phyloP scores from a whole-genome alignment of 176 grass and related monocot genomes.

The Oryza officinalis region DNA sequence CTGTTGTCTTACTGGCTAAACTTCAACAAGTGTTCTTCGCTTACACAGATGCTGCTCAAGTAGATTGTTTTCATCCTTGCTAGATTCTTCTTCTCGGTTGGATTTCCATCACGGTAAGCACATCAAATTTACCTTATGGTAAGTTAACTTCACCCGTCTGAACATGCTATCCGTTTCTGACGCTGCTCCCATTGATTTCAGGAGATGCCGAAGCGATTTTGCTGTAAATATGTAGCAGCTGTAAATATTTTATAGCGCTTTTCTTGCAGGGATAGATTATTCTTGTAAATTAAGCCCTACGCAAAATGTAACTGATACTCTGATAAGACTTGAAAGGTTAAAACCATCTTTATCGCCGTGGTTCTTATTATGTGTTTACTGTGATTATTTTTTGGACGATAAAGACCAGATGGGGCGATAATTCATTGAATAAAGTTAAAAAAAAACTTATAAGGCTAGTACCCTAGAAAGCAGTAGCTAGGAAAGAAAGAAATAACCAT shows the following conservation, averaged over 20 bases:
- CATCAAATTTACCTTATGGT: neutral
- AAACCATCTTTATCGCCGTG: neutral
- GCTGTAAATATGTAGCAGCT: constrained; percentile 36
- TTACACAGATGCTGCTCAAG: constrained; percentile 36
- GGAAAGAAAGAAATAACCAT: too few relatives aligned
- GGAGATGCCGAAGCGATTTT: neutral
- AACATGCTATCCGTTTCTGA: neutral
- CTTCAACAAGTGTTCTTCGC: constrained; percentile 40
- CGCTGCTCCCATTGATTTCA: constrained; percentile 2
- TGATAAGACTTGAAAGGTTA: neutral
- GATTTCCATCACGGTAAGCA: constrained; percentile 17
- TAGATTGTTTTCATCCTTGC: neutral
- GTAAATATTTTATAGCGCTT: constrained; percentile 20
- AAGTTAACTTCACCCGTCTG: neutral
- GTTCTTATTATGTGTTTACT: neutral
- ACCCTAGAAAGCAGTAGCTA: too few relatives aligned
- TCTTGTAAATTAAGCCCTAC: neutral
- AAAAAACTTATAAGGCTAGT: too few relatives aligned
- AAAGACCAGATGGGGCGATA: too few relatives aligned
- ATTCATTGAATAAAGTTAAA: too few relatives aligned
- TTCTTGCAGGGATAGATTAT: neutral
- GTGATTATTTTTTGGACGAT: neutral
- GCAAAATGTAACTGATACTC: neutral
- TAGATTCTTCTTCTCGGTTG: neutral
- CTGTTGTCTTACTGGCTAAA: constrained; percentile 60